Evolutionary conservation across 106 monocot species (phyloP).

Genomic region (Chionographis japonica): DNA sequence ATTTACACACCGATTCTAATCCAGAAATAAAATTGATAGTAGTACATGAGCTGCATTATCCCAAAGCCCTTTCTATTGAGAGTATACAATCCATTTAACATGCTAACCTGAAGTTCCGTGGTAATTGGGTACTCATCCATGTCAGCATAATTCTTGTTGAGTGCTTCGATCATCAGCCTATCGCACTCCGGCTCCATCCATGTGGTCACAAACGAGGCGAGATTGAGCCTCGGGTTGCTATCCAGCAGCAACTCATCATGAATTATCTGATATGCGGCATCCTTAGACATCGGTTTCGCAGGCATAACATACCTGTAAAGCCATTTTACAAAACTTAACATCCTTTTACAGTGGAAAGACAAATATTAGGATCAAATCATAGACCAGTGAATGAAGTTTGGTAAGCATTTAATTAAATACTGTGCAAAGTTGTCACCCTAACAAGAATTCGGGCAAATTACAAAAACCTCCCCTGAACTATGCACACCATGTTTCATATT

Average conservation of each 20-base stretch:
- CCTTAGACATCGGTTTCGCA: slow-evolving; percentile 49
- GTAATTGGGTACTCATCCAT: slow-evolving; percentile 74
- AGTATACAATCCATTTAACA: not conserved
- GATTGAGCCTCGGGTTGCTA: slow-evolving; percentile 56
- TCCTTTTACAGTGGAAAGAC: not conserved
- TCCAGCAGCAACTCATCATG: slow-evolving; percentile 69
- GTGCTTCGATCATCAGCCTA: slow-evolving; percentile 43
- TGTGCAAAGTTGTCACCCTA: too few species aligned
- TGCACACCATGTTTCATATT: too few species aligned
- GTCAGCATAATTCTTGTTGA: slow-evolving; percentile 76
- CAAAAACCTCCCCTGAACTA: too few species aligned
- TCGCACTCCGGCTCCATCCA: slow-evolving; percentile 79
- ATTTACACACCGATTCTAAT: slow-evolving; percentile 61
- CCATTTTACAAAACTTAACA: too few species aligned
- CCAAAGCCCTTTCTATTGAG: not conserved
- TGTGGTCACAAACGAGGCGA: slow-evolving; percentile 61
- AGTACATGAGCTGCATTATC: not conserved
- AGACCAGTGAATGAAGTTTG: not conserved
- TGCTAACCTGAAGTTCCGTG: slow-evolving; percentile 47
- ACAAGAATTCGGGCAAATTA: too few species aligned
- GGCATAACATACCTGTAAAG: slow-evolving; percentile 24
- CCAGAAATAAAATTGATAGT: not conserved
- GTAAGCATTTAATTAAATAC: too few species aligned
- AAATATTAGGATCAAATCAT: not conserved
- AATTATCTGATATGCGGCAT: slow-evolving; percentile 68